Evolutionary conservation across 495 filamentous ascomycete species (phyloP).

Genomic region (Penicillium ochrochloron): DNA sequence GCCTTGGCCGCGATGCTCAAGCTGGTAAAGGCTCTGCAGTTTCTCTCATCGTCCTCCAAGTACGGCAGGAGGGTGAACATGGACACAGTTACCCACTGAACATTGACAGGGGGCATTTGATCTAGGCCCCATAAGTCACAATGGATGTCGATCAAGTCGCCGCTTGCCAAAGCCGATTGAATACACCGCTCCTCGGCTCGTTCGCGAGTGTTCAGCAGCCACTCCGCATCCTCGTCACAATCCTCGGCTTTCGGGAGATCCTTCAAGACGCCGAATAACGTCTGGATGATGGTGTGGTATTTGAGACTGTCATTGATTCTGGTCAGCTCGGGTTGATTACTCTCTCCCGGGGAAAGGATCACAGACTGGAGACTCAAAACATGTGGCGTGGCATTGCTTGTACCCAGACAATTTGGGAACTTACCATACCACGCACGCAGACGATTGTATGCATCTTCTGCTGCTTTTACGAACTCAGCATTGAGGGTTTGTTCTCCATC

Average conservation of each 20-base stretch:
- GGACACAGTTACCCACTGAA: constrained; percentile 37
- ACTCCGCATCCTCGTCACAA: neutral
- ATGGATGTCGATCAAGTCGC: constrained; percentile 1
- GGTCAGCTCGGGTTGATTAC: neutral
- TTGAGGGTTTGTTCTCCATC: constrained; percentile 18
- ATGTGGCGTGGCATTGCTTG: constrained; percentile 31
- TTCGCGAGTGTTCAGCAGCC: constrained; percentile 5
- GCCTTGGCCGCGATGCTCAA: constrained; percentile 32
- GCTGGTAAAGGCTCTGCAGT: constrained; percentile 35
- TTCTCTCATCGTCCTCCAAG: constrained; percentile 28
- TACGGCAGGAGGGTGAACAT: constrained; percentile 38
- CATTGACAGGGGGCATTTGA: constrained; percentile 15
- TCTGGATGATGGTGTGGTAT: constrained; percentile 22
- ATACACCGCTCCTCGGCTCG: constrained; percentile 11
- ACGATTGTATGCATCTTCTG: constrained; percentile 30
- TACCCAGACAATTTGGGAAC: constrained; percentile 32
- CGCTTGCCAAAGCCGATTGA: neutral
- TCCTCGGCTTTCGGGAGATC: constrained; percentile 9
- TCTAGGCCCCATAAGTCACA: constrained; percentile 15
- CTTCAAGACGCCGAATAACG: constrained; percentile 13
- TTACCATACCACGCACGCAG: constrained; percentile 37
- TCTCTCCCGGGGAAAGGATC: neutral
- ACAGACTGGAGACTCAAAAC: constrained; percentile 41
- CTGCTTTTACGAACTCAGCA: constrained; percentile 21
- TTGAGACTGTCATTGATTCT: constrained; percentile 5